phyloP scores from a whole-genome alignment of 768 basidiomycete genomes.

The Ramaria sp. region DNA sequence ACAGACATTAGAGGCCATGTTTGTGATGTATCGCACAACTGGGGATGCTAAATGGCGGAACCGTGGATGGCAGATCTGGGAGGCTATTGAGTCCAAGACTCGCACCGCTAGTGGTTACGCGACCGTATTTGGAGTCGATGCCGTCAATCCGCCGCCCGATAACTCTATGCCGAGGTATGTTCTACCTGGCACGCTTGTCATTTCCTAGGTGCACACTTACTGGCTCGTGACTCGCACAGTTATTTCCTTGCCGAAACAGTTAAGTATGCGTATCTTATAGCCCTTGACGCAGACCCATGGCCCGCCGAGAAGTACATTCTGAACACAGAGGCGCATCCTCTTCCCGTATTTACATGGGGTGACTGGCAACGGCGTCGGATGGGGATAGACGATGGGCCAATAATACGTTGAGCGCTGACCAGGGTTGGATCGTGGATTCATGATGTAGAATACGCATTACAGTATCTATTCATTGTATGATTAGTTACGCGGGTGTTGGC shows the following conservation, averaged over 20 bases:
- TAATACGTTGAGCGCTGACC: not conserved
- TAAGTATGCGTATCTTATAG: slow-evolving; percentile 14
- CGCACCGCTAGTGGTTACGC: slow-evolving; percentile 56
- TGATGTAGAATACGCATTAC: not conserved
- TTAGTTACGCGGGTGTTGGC: not conserved
- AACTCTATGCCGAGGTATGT: slow-evolving; percentile 71
- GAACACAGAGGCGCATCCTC: slow-evolving; percentile 17
- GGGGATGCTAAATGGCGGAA: slow-evolving; percentile 59
- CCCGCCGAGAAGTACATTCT: slow-evolving; percentile 12
- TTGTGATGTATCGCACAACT: slow-evolving; percentile 60
- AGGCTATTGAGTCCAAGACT: slow-evolving; percentile 50
- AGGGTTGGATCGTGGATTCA: not conserved
- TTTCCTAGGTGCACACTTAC: not conserved
- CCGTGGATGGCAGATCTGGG: slow-evolving; percentile 60
- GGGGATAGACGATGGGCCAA: not conserved
- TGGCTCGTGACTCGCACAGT: slow-evolving; percentile 1
- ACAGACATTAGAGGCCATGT: slow-evolving; percentile 66
- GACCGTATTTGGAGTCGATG: slow-evolving; percentile 39
- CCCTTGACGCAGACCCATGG: slow-evolving; percentile 9
- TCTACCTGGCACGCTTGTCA: not conserved
- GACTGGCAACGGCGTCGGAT: not conserved
- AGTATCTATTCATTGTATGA: not conserved
- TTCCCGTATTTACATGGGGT: slow-evolving; percentile 13
- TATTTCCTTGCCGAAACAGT: slow-evolving; percentile 15
- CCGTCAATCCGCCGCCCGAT: slow-evolving; percentile 21